Evolutionary conservation across 257 asterid genomes (phyloP).

Genomic region (Penstemon davidsonii): DNA sequence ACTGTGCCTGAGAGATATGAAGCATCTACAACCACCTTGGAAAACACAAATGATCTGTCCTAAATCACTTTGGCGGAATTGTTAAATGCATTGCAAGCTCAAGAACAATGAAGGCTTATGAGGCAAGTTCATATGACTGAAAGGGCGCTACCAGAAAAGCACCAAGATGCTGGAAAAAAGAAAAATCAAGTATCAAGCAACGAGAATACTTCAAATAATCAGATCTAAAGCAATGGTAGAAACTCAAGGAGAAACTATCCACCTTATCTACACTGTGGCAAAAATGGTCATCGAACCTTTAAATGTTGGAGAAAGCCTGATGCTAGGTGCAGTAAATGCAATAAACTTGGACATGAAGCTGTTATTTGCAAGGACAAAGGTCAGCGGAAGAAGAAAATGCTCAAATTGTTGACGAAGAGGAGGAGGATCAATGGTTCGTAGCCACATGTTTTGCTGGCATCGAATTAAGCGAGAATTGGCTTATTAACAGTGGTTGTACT

Average conservation of each 20-base stretch:
- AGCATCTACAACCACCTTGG: neutral
- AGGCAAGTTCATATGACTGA: neutral
- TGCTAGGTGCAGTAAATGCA: neutral
- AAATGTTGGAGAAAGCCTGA: conserved; percentile 22
- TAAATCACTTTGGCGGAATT: conserved; percentile 6
- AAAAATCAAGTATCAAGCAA: neutral
- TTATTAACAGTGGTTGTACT: neutral
- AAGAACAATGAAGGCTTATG: conserved; percentile 18
- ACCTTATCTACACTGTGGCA: conserved; percentile 7
- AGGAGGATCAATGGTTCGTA: conserved; percentile 15
- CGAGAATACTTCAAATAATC: too few species aligned
- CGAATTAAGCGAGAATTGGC: neutral
- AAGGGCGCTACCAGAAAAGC: neutral
- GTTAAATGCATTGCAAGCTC: conserved; percentile 12
- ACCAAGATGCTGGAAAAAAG: too few species aligned
- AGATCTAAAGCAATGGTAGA: neutral
- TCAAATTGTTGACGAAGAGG: neutral
- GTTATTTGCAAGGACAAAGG: neutral
- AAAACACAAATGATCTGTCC: conserved; percentile 14
- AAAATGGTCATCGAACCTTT: conserved; percentile 6
- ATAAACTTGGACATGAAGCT: neutral
- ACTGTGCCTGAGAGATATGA: neutral
- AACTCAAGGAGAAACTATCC: neutral
- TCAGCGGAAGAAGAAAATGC: neutral
- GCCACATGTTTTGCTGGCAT: neutral